Evolutionary conservation across 345 rosid species (phyloP).

Genomic region (Eucalyptus brandiana): DNA sequence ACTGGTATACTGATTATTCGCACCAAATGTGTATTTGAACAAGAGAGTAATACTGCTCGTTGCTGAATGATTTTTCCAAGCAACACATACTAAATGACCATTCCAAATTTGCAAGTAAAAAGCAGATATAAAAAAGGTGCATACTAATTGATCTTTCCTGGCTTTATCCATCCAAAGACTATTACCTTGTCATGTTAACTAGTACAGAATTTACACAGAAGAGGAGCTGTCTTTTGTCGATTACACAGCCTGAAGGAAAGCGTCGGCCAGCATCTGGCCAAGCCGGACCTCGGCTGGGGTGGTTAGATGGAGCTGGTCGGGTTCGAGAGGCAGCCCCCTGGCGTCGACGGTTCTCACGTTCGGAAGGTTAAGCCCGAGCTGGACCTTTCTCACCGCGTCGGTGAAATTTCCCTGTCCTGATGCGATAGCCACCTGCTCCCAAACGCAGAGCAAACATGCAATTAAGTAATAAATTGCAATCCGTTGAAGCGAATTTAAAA

Average conservation of each 20-base stretch:
- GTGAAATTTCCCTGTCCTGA: neutral
- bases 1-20: too few species aligned
- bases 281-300: slow-evolving; percentile 52
- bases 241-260: slow-evolving; percentile 14
- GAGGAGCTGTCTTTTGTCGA: neutral
- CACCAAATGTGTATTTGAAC: too few species aligned
- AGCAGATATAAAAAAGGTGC: neutral
- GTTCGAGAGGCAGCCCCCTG: slow-evolving; percentile 51
- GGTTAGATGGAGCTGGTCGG: slow-evolving; percentile 67
- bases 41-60: too few species aligned
- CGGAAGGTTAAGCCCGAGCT: slow-evolving; percentile 19
- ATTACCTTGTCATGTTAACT: neutral
- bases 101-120: neutral
- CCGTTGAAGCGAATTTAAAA: too few species aligned
- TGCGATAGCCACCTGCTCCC: neutral
- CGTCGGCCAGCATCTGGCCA: slow-evolving; percentile 50
- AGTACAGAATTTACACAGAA: neutral
- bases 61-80: too few species aligned
- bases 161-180: neutral
- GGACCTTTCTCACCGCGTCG: slow-evolving; percentile 39
- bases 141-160: neutral
- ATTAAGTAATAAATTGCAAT: neutral
- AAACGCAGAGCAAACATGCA: neutral
- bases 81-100: neutral
- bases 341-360: slow-evolving; percentile 66